A percentile compares a stretch with the other conserved stretches of the same genome.
Evolutionary conservation across 2,329 filamentous ascomycete genomes (phyloP).

Genomic region (Lachnellula cervina): DNA sequence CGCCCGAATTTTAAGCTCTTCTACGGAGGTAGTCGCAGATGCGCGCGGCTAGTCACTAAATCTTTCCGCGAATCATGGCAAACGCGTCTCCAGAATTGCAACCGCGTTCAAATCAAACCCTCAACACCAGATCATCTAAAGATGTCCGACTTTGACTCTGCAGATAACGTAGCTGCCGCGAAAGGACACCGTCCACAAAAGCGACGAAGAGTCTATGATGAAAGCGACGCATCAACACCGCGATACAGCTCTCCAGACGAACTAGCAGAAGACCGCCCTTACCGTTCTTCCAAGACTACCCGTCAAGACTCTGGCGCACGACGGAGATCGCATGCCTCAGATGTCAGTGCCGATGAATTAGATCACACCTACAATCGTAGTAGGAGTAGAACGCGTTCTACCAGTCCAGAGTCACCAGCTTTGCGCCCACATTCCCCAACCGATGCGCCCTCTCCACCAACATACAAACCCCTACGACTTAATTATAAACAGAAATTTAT

Average conservation of each 20-base stretch:
- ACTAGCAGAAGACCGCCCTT: slow-evolving; percentile 28
- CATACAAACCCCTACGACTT: slow-evolving; percentile 25
- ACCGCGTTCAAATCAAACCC: not conserved
- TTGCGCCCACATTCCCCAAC: slow-evolving; percentile 23
- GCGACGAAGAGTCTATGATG: slow-evolving; percentile 32
- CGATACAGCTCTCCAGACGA: slow-evolving; percentile 45
- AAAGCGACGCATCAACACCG: slow-evolving; percentile 37
- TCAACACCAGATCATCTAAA: slow-evolving; percentile 1
- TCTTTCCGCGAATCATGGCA: not conserved
- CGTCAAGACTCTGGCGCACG: slow-evolving; percentile 20
- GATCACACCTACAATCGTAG: slow-evolving; percentile 25
- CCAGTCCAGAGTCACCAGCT: slow-evolving; percentile 19
- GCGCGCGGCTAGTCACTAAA: slow-evolving; percentile 6
- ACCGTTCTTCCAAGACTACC: slow-evolving; percentile 30
- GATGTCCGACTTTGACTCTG: slow-evolving; percentile 28
- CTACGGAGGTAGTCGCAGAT: no score
- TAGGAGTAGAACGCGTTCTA: slow-evolving; percentile 21
- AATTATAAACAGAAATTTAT: slow-evolving; percentile 56
- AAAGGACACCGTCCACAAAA: slow-evolving; percentile 17
- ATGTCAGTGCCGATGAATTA: slow-evolving; percentile 27
- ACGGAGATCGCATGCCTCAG: slow-evolving; percentile 22
- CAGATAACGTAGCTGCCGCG: slow-evolving; percentile 17
- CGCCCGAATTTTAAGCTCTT: not conserved
- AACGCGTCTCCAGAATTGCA: not conserved
- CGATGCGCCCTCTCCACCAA: slow-evolving; percentile 16